A percentile compares a stretch with the other conserved stretches of the same genome.
phyloP scores from a whole-genome alignment of 345 rosid species.

The Abelmoschus esculentus region DNA sequence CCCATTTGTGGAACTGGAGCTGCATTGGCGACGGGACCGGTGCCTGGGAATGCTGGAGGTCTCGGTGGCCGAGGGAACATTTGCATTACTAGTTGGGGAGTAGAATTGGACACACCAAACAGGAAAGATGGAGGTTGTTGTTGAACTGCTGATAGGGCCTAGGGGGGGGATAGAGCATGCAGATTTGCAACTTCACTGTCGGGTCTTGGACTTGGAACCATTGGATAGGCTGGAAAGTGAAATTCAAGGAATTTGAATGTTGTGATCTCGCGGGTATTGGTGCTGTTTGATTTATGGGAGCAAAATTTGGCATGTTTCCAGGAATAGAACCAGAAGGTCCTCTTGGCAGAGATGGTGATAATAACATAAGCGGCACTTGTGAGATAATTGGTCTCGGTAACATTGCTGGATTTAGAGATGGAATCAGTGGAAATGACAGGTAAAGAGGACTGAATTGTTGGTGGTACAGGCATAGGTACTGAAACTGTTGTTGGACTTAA shows the following conservation, averaged over 20 bases:
- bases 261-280: conserved; percentile 24
- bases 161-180: conserved; percentile 24
- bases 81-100: conserved; percentile 40
- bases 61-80: conserved; percentile 39
- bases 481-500: conserved; percentile 23
- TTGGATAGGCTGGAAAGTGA: conserved; percentile 45
- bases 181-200: conserved; percentile 25
- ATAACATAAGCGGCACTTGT: conserved; percentile 18
- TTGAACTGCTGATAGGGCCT: conserved; percentile 26
- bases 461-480: conserved; percentile 15
- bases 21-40: conserved; percentile 23
- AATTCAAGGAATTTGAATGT: conserved; percentile 46
- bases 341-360: conserved; percentile 19
- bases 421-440: not conserved
- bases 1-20: conserved; percentile 33
- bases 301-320: conserved; percentile 28
- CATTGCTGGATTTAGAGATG: conserved; percentile 14
- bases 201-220: conserved; percentile 40
- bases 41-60: conserved; percentile 34
- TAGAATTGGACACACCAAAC: conserved; percentile 21
- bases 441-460: not conserved
- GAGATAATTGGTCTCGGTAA: conserved; percentile 13
- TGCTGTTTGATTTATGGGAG: conserved; percentile 28
- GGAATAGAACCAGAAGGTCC: conserved; percentile 15
- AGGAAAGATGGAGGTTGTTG: conserved; percentile 25